A percentile compares a stretch with the other conserved stretches of the same genome.
Conservation (phyloP, 1,139 yeast genomes). For the Nadsonia commutata region DNA sequence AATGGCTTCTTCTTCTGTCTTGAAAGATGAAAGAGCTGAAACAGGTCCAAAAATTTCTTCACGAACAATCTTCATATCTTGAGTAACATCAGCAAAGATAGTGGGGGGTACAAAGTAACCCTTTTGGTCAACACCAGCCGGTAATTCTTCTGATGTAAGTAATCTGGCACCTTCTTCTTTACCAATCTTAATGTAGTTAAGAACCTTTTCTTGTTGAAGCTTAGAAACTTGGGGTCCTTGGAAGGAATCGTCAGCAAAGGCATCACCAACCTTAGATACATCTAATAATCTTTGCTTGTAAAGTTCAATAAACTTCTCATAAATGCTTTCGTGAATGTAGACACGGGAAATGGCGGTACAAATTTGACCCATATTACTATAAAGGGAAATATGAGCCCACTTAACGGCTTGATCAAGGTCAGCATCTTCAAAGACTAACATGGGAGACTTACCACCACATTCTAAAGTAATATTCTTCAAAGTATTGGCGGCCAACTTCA, state of each 20-base stretch:
- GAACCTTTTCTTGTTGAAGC: conserved; percentile 52
- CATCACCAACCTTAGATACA: conserved; percentile 50
- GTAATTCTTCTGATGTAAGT: conserved; percentile 41
- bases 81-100: conserved; percentile 47
- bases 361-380: conserved; percentile 75
- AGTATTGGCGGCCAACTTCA: conserved; percentile 52
- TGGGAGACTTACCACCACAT: conserved; percentile 78
- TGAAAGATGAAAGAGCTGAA: conserved; percentile 53
- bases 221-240: conserved; percentile 75
- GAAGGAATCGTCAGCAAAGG: conserved; percentile 43
- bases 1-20: conserved; percentile 55
- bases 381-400: conserved; percentile 45
- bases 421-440: conserved; percentile 61
- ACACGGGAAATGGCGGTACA: conserved; percentile 81
- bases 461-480: conserved; percentile 73
- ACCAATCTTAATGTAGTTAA: conserved; percentile 53
- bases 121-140: conserved; percentile 17
- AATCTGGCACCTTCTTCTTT: conserved; percentile 57
- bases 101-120: conserved; percentile 62
- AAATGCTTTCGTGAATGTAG: conserved; percentile 59
- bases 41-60: conserved; percentile 88
- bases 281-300: conserved; percentile 43
- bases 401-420: conserved; percentile 48
- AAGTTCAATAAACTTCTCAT: conserved; percentile 45
- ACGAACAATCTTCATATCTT: conserved; percentile 45